phyloP scores from a whole-genome alignment of 495 filamentous ascomycete genomes.

The Chaetomium fimeti region DNA sequence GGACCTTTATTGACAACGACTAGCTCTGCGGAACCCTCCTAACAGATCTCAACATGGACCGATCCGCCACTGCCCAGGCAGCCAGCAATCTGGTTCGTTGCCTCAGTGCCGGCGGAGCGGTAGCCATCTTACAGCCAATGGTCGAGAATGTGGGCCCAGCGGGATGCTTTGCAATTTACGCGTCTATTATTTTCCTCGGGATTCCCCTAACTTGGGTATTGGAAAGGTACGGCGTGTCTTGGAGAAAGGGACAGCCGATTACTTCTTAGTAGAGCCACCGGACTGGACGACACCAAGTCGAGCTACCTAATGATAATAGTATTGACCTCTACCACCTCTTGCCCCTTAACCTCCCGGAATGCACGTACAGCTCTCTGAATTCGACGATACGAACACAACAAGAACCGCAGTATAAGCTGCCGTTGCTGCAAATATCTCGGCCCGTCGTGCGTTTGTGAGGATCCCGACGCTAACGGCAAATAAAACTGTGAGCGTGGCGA shows the following conservation, averaged over 20 bases:
- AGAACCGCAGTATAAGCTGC: background rate
- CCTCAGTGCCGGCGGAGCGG: constrained; percentile 14
- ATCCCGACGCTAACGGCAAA: too few relatives aligned
- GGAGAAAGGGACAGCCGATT: constrained; percentile 13
- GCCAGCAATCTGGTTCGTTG: constrained; percentile 21
- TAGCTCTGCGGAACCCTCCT: constrained; percentile 31
- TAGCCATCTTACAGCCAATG: constrained; percentile 16
- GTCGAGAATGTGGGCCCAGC: constrained; percentile 14
- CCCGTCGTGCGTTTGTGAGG: too few relatives aligned
- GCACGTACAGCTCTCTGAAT: too few relatives aligned
- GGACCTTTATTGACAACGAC: background rate
- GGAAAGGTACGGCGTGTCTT: constrained; percentile 13
- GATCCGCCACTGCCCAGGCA: constrained; percentile 14
- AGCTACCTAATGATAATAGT: background rate
- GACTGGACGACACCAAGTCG: background rate
- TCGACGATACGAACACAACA: too few relatives aligned
- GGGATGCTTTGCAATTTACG: constrained; percentile 17
- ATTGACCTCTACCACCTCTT: background rate
- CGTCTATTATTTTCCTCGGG: constrained; percentile 5
- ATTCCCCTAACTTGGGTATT: constrained; percentile 10
- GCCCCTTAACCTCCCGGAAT: too few relatives aligned
- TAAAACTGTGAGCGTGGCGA: too few relatives aligned
- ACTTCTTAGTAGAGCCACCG: background rate
- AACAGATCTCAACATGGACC: constrained; percentile 33
- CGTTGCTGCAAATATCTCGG: background rate